A percentile compares a stretch with the other conserved stretches of the same genome.
These are phyloP conservation scores for Oryza glumipatula DNA, from an alignment of 176 grass and related monocot genomes.

Conservation along the genomic window DNA sequence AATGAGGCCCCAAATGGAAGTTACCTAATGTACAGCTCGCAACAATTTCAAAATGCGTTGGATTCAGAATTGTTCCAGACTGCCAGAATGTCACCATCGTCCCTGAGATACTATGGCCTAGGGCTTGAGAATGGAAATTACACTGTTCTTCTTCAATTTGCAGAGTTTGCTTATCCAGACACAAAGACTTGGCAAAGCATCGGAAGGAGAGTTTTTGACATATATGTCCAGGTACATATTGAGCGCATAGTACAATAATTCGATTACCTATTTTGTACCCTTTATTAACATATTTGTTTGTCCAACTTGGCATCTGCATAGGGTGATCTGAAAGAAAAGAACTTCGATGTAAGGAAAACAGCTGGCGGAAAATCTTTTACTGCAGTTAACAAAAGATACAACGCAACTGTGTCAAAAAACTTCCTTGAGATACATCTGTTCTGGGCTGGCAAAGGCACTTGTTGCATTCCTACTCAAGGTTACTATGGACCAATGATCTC, in stretches of 20 bases:
- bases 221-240: constrained; percentile 72
- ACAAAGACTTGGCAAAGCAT: constrained; percentile 52
- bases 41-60: constrained; percentile 58
- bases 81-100: constrained; percentile 76
- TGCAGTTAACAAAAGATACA: constrained; percentile 57
- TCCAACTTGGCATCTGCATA: not conserved
- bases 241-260: not conserved
- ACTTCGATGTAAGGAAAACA: constrained; percentile 75
- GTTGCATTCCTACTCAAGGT: constrained; percentile 65
- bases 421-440: constrained; percentile 96
- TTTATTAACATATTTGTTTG: not conserved
- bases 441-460: constrained; percentile 33
- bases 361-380: constrained; percentile 66
- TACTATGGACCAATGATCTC: constrained; percentile 33
- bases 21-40: constrained; percentile 36
- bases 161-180: constrained; percentile 56
- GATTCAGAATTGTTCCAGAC: constrained; percentile 71
- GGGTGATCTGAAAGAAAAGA: constrained; percentile 68
- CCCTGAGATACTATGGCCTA: constrained; percentile 85
- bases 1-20: constrained; percentile 42
- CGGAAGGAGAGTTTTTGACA: constrained; percentile 85
- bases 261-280: not conserved
- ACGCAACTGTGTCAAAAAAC: constrained; percentile 65
- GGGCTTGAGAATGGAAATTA: constrained; percentile 97
- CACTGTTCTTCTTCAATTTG: constrained; percentile 70